These are phyloP conservation scores for Malassezia japonica DNA, from an alignment of 1,284 basidiomycete species.

Conservation along the genomic window DNA sequence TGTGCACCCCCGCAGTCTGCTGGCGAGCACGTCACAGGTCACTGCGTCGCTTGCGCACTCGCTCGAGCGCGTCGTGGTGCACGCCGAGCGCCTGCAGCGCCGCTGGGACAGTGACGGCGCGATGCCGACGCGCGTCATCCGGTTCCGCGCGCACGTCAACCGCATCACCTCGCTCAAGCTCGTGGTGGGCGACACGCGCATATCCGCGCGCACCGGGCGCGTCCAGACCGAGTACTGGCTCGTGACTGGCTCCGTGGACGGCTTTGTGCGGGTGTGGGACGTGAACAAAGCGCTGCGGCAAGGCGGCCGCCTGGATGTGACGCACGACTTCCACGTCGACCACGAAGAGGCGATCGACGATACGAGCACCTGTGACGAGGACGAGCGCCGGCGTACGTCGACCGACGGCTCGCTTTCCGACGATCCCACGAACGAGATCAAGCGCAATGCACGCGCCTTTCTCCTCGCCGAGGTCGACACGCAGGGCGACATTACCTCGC, in stretches of 20 bases:
- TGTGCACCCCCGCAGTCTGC: neutral
- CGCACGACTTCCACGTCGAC: neutral
- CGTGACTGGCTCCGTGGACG: conserved; percentile 22
- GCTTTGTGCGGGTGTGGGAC: conserved; percentile 20
- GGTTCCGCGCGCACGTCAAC: conserved; percentile 21
- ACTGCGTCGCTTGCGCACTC: neutral
- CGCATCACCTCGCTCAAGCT: conserved; percentile 22
- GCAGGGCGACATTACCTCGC: conserved; percentile 18
- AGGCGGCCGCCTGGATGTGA: neutral
- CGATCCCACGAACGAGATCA: conserved; percentile 10
- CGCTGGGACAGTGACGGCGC: conserved; percentile 8
- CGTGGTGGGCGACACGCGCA: conserved; percentile 2
- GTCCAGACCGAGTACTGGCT: conserved; percentile 7
- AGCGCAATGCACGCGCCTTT: conserved; percentile 1
- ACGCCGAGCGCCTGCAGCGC: neutral
- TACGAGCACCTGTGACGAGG: neutral
- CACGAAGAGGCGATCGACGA: neutral
- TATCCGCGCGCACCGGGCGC: neutral
- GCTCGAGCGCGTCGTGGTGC: conserved; percentile 7
- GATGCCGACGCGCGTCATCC: conserved; percentile 9
- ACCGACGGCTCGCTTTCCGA: neutral
- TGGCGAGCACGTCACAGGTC: neutral
- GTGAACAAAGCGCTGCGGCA: conserved; percentile 4
- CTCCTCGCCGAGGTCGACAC: conserved; percentile 22
- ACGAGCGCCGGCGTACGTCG: neutral